Percentiles rank a stretch among this genome's conserved stretches.
phyloP scores from a whole-genome alignment of 2,329 filamentous ascomycete genomes.

The Cladosporium halotolerans region DNA sequence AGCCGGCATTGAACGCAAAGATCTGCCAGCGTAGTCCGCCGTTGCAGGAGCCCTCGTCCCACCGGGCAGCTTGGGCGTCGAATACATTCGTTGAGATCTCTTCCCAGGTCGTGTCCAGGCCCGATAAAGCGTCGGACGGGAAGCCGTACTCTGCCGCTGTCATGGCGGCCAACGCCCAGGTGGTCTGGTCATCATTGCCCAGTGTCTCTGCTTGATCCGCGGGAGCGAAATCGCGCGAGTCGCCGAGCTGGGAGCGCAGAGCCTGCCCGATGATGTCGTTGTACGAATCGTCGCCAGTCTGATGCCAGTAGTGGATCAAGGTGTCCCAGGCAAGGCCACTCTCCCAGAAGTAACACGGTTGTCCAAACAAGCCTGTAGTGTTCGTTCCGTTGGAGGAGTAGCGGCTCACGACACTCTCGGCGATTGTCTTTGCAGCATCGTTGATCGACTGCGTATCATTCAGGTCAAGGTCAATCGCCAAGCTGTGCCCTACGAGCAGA shows the following conservation, averaged over 20 bases:
- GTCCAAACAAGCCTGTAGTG: conserved; percentile 21
- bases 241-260: conserved; percentile 55
- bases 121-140: conserved; percentile 50
- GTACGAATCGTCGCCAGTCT: conserved; percentile 57
- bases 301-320: conserved; percentile 64
- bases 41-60: conserved; percentile 59
- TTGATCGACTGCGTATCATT: conserved; percentile 11
- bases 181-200: conserved; percentile 56
- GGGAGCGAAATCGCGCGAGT: conserved; percentile 57
- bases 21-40: conserved; percentile 85
- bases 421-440: conserved; percentile 12
- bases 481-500: conserved; percentile 1
- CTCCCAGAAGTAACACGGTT: conserved; percentile 54
- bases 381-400: conserved; percentile 13
- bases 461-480: conserved; percentile 21
- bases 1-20: conserved; percentile 67
- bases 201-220: conserved; percentile 23
- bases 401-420: conserved; percentile 15
- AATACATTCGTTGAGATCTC: conserved; percentile 70
- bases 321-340: conserved; percentile 60
- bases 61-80: conserved; percentile 65
- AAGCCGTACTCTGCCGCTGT: conserved; percentile 71
- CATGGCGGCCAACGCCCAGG: conserved; percentile 78
- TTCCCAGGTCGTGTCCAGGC: conserved; percentile 63
- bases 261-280: conserved; percentile 55